Base-by-base conservation (phyloP, 2,329 filamentous ascomycete genomes). In the Claviceps pazoutovae region DNA sequence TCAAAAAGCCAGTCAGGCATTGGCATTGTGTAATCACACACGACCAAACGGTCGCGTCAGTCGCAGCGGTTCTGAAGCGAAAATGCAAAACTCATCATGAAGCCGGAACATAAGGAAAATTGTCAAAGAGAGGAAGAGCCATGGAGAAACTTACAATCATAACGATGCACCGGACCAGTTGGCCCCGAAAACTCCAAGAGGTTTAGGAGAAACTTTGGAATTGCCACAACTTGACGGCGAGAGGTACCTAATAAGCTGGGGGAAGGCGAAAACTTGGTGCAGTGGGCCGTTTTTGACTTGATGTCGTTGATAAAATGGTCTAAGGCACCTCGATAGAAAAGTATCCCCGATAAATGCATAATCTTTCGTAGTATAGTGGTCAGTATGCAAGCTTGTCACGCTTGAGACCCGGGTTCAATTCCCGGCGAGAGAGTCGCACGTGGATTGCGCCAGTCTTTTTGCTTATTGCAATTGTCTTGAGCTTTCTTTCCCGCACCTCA, bases 21-120 rank as follows among this genome's bases (percentile, higher is more conserved):
- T 64, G 62, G 70, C 68, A 66, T 62, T 59, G 62, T 70, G 52
- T 66, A 63, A 69, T 72, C 71, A 71, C 56, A 44, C 68, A 67
- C 68, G 68, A 67, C 59, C 64, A 64, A 61, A 66, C 64, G 43
- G 43, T 68, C 64, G 68, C 64, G 66, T 73, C 68, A 71, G 70
- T 69, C 70, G 71, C 71, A 73, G 71, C 71, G 71, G 71, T 73
- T 72, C 71, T 73, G 68, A 71, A 69, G 68, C 67, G 67, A 68
- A 54, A 59, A 64, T 68, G 67, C 66, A 59, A 60, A 64, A 51
- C 60, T 71, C 69, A 73, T 73, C 70, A 73, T 67, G 54, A 54
- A 60, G 51, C 46, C 49, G 49, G 41, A 9, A 11, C 26, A 30
- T 51, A 48, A 30, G 26, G 51, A 47, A 30, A 26, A 46, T 21